Evolutionary conservation across 768 basidiomycete species (phyloP), one percentile per base, ranked within the genome.

Genomic region (Amanita exitialis): DNA sequence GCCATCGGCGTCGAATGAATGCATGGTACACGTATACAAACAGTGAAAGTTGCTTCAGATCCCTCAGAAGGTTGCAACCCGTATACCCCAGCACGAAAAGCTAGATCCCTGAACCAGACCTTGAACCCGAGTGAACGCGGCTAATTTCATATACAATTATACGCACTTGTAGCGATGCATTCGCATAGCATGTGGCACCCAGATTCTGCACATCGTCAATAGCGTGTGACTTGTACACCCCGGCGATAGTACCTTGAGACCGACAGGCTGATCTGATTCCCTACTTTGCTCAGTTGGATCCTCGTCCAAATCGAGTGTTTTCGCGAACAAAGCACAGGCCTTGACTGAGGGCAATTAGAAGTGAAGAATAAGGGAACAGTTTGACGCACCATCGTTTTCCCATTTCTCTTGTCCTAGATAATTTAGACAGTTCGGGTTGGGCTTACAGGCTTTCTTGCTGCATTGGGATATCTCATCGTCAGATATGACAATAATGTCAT

Each of bases 171-270:
- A 98, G 74, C 55, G 88, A 96, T 16, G 91, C 91, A 64, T 96
- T 96, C 54, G 90, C 93, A 58, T 97, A 98, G 63, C 95, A 98
- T 3, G 95, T 97, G 15, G 94, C 94, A 3, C 95, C 95, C 16
- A 98, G 78, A 63, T 98, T 97, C 91, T 93, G 59, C 35, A 15
- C 16, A 28, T 28, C 28, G 18, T 41, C 44, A 44, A 39, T 35
- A 30, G 30, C 32, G 28, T 30, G 20, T 43, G 37, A 20, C 32
- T 23, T 15, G 15, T 12, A 32, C 20, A 44, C 30, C 6, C 42
- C 16, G 9, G 28, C 37, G 30, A 48, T 13, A 51, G 15, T 59
- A 86, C 91, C 74, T 78, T 87, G 54, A 94, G 67, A 20, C 90
- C 90, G 9, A 90, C 81, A 9, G 91, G 90, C 30, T 75, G 58